A percentile compares a stretch with the other conserved stretches of the same genome.
Conservation (phyloP, 2,329 filamentous ascomycete genomes). For the Alternaria atra region DNA sequence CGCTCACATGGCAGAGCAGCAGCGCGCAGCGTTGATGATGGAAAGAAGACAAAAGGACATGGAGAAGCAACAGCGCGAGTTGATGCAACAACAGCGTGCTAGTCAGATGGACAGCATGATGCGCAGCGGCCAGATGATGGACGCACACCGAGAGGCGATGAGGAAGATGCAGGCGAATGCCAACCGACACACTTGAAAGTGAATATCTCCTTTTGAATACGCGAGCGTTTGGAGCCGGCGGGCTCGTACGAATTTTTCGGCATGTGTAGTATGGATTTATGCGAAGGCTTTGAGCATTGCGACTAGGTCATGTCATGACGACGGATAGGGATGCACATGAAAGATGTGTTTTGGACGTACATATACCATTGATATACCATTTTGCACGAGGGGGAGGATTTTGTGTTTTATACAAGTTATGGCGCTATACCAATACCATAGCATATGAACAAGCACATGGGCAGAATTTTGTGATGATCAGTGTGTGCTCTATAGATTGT, state of each 20-base stretch:
- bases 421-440: background rate
- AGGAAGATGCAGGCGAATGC: slow-evolving; percentile 76
- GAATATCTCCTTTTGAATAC: background rate
- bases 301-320: background rate
- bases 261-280: background rate
- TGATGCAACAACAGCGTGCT: slow-evolving; percentile 67
- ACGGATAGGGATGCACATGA: background rate
- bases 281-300: background rate
- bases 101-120: slow-evolving; percentile 77
- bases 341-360: background rate
- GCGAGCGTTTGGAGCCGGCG: background rate
- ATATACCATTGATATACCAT: background rate
- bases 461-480: background rate
- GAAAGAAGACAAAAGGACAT: slow-evolving; percentile 71
- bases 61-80: slow-evolving; percentile 66
- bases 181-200: slow-evolving; percentile 49
- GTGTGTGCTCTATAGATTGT: background rate
- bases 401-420: background rate
- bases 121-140: slow-evolving; percentile 76
- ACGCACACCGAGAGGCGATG: slow-evolving; percentile 81
- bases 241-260: background rate
- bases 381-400: background rate
- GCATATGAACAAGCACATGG: background rate
- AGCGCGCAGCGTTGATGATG: slow-evolving; percentile 61
- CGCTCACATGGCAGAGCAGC: slow-evolving; percentile 44